These are phyloP conservation scores for Phytophthora pistaciae DNA, from an alignment of 352 stramenopile genomes.

Conservation along the genomic window DNA sequence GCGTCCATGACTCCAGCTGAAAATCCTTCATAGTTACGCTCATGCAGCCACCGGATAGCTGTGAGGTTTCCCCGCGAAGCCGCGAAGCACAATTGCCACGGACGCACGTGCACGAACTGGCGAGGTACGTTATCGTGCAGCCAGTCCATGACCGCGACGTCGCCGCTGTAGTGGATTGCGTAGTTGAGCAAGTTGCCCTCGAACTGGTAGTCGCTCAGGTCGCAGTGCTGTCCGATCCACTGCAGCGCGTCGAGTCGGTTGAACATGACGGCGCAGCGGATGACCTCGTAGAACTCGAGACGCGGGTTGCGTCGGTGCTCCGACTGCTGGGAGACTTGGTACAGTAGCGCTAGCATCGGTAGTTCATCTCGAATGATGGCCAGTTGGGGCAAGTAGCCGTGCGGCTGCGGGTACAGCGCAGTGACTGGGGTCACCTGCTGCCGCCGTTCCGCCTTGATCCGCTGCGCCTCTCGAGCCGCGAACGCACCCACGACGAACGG, in stretches of 20 bases:
- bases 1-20: constrained; percentile 37
- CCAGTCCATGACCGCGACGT: constrained; percentile 37
- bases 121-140: constrained; percentile 25
- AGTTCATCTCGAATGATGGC: constrained; percentile 37
- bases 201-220: constrained; percentile 35
- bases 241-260: constrained; percentile 26
- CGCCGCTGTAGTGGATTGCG: constrained; percentile 33
- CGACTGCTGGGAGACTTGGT: constrained; percentile 14
- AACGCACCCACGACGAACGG: constrained; percentile 38
- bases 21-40: constrained; percentile 30
- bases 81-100: constrained; percentile 42
- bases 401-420: constrained; percentile 37
- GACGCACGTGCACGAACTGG: constrained; percentile 31
- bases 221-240: constrained; percentile 29
- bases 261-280: constrained; percentile 45
- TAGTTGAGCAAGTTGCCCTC: constrained; percentile 43
- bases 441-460: background rate
- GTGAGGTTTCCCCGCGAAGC: constrained; percentile 36
- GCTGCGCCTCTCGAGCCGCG: constrained; percentile 14
- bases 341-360: constrained; percentile 26
- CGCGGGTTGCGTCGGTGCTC: constrained; percentile 27
- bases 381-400: constrained; percentile 38
- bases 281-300: constrained; percentile 43
- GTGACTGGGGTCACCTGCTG: background rate
- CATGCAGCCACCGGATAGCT: constrained; percentile 37